Base-by-base conservation (phyloP, 75 land plant genomes). In the Chamaecyparis obtusa region DNA sequence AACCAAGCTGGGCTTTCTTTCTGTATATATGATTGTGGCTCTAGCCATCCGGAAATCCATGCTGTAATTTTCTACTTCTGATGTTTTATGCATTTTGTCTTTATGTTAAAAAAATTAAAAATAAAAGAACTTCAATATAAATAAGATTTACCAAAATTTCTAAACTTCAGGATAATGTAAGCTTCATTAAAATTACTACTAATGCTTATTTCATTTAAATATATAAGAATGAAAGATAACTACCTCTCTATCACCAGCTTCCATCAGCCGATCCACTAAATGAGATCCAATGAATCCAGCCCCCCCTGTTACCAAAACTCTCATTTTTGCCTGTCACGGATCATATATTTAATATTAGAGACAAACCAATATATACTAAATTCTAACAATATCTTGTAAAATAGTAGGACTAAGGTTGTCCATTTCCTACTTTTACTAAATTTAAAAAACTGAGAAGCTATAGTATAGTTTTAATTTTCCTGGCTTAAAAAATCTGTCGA, bases 211-310 rank as follows among this genome's bases (percentile, higher is more conserved):
- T 85, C 37, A 85, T 67, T 43, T 43, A 69, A 35, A 85, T 36
- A 27, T 54, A 36, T 9, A 11, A 85, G 87, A 32, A 79, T 81
- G 10, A 33, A 46, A n/a, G 51, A 48, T 30, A 32, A 71, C 5
- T 79, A 95, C 99, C 97, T 98, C 99, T 87, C 96, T 96, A 37
- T 95, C 94, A 57, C 98, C 99, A 89, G 92, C 95, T 89, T 98
- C 93, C 99, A 98, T 98, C 87, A 98, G 88, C 55, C 87, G 95
- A 86, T 98, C 99, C 69, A 98, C 99, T 71, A 98, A 84, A 84
- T 98, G 99, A 85, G 99, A 98, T 33, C 99, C 99, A 87, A 98
- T 98, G 84, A 98, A 98, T 54, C 99, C 99, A 88, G 99, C 99
- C 85, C 99, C 99, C 46, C 99, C 99, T 86, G 99, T 98, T 27